phyloP scores from a whole-genome alignment of 768 basidiomycete genomes.

The Hirschioporus abietinus region DNA sequence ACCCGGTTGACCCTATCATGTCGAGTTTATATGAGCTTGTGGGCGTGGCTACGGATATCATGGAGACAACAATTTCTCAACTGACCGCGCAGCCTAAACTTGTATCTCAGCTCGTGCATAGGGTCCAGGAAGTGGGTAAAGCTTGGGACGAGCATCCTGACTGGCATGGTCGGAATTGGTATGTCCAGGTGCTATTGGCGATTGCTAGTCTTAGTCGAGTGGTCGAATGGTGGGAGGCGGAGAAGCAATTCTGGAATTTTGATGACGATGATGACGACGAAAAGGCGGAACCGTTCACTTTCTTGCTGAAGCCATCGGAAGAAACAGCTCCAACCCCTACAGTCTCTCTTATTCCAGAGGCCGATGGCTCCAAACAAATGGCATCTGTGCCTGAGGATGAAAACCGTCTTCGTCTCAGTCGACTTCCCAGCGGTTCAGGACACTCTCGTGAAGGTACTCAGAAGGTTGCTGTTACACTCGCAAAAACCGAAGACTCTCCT shows the following conservation, averaged over 20 bases:
- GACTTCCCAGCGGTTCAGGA: slow-evolving; percentile 45
- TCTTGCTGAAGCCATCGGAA: slow-evolving; percentile 86
- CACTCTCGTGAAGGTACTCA: slow-evolving; percentile 53
- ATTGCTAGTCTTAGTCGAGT: slow-evolving; percentile 95
- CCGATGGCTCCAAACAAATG: slow-evolving; percentile 38
- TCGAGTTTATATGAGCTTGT: slow-evolving; percentile 88
- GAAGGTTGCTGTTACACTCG: slow-evolving; percentile 13
- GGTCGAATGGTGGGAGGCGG: slow-evolving; percentile 99
- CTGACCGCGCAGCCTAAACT: slow-evolving; percentile 81
- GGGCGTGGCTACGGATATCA: slow-evolving; percentile 86
- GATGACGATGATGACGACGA: slow-evolving; percentile 81
- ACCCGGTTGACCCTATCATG: slow-evolving; percentile 88
- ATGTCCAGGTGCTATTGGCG: slow-evolving; percentile 92
- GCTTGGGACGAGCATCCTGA: slow-evolving; percentile 98
- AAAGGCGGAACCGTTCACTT: slow-evolving; percentile 85
- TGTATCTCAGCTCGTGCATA: slow-evolving; percentile 82
- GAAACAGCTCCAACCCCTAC: slow-evolving; percentile 42
- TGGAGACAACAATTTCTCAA: slow-evolving; percentile 82
- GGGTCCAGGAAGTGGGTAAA: slow-evolving; percentile 87
- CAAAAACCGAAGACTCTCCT: slow-evolving; percentile 32
- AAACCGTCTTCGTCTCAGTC: slow-evolving; percentile 40
- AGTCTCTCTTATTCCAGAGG: slow-evolving; percentile 25
- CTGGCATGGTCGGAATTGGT: slow-evolving; percentile 98
- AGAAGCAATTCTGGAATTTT: slow-evolving; percentile 99
- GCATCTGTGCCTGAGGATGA: slow-evolving; percentile 41